Conservation (phyloP, 805 yeast species). For the Allodekkera sacchari region DNA sequence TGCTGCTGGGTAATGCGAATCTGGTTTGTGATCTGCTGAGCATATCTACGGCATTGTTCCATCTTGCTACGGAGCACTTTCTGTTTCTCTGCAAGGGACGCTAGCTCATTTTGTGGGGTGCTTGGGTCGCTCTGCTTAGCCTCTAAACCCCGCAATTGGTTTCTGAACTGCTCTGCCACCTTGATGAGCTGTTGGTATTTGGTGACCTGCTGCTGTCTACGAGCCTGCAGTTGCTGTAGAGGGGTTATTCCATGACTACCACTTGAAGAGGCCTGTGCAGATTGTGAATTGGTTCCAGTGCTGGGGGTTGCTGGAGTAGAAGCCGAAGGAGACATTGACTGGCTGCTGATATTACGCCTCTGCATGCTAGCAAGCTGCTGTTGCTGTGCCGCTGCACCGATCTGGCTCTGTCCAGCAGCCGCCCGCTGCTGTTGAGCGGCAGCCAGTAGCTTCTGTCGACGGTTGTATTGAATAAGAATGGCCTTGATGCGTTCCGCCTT, state of each 20-base stretch:
- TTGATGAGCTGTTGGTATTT: slow-evolving; percentile 37
- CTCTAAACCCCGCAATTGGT: slow-evolving; percentile 42
- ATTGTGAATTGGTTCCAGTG: slow-evolving; percentile 8
- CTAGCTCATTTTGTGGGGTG: slow-evolving; percentile 36
- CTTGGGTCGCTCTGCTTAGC: slow-evolving; percentile 36
- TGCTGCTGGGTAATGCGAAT: slow-evolving; percentile 23
- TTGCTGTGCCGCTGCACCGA: slow-evolving; percentile 8
- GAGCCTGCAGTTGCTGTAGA: slow-evolving; percentile 18
- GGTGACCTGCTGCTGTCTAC: slow-evolving; percentile 22
- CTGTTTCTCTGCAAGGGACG: slow-evolving; percentile 40
- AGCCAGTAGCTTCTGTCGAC: slow-evolving; percentile 19
- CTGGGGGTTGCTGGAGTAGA: too few relatives aligned
- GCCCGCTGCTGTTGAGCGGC: slow-evolving; percentile 25
- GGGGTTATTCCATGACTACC: slow-evolving; percentile 5
- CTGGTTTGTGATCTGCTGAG: slow-evolving; percentile 36
- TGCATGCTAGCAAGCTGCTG: slow-evolving; percentile 10
- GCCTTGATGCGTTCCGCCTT: slow-evolving; percentile 59
- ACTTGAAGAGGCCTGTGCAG: background rate
- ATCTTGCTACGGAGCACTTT: slow-evolving; percentile 37
- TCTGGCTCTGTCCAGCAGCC: slow-evolving; percentile 16
- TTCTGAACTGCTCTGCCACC: slow-evolving; percentile 39
- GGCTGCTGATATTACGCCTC: slow-evolving; percentile 8
- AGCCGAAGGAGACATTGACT: too few relatives aligned
- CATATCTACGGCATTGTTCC: slow-evolving; percentile 36
- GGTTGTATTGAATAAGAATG: slow-evolving; percentile 38